Conservation (phyloP, 2,329 filamentous ascomycete genomes). For the Aspergillus hortae region DNA sequence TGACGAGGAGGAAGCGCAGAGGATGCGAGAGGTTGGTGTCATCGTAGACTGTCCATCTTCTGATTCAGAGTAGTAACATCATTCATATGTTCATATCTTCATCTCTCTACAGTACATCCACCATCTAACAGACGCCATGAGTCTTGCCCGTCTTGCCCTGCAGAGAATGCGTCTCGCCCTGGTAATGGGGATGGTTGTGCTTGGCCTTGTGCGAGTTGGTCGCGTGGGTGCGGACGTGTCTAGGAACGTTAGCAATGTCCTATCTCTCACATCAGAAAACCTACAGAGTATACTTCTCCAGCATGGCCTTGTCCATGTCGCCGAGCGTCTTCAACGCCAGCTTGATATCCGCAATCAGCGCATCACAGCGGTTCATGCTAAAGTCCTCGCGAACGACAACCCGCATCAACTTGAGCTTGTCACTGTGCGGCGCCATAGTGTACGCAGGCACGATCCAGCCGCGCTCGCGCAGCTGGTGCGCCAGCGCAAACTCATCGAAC, state of each 20-base stretch:
- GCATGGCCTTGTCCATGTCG: constrained; percentile 67
- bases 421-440: constrained; percentile 89
- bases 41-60: background rate
- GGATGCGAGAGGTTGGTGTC: background rate
- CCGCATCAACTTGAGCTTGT: constrained; percentile 82
- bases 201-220: constrained; percentile 52
- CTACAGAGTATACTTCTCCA: constrained; percentile 67
- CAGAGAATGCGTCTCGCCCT: constrained; percentile 78
- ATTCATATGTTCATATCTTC: background rate
- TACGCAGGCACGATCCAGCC: constrained; percentile 96
- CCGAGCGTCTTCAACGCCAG: constrained; percentile 68
- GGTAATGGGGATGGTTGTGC: constrained; percentile 51
- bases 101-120: background rate
- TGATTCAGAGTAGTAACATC: background rate
- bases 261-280: constrained; percentile 15
- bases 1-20: background rate
- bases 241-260: constrained; percentile 15
- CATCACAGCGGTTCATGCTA: constrained; percentile 74
- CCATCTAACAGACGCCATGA: constrained; percentile 69
- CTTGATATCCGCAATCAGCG: constrained; percentile 74
- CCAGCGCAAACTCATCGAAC: constrained; percentile 74
- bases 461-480: constrained; percentile 79
- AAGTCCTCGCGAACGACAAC: constrained; percentile 94
- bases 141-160: constrained; percentile 91
- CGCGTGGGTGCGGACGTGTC: constrained; percentile 55